Evolutionary conservation across 495 filamentous ascomycete species (phyloP).

Genomic region (Xylaria cubensis): DNA sequence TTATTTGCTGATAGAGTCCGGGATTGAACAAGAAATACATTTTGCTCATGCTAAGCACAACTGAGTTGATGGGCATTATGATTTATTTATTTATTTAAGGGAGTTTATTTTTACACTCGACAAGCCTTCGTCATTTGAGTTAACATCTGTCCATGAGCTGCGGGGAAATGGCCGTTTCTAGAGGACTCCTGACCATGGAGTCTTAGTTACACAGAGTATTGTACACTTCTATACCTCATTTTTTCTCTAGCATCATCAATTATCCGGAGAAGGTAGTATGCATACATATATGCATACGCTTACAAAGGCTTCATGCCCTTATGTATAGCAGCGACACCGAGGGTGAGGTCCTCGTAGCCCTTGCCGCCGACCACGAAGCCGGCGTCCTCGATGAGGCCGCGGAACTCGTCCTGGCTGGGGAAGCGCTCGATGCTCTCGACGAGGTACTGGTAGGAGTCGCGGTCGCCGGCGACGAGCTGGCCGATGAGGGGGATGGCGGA

Average conservation of each 20-base stretch:
- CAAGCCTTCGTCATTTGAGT: neutral
- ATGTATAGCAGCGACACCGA: constrained; percentile 93
- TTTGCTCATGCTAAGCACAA: neutral
- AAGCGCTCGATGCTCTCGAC: constrained; percentile 98
- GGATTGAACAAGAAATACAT: neutral
- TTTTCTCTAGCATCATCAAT: neutral
- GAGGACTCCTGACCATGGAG: neutral
- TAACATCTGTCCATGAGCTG: neutral
- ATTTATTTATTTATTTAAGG: neutral
- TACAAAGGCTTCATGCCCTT: constrained; percentile 88
- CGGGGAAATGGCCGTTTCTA: neutral
- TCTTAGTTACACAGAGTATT: constrained; percentile 5
- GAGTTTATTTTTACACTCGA: constrained; percentile 5
- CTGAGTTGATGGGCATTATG: neutral
- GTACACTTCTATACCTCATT: constrained; percentile 5
- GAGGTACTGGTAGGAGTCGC: constrained; percentile 96
- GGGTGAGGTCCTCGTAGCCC: constrained; percentile 87
- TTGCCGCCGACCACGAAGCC: constrained; percentile 84
- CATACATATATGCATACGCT: neutral
- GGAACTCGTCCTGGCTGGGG: constrained; percentile 82
- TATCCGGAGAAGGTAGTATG: neutral
- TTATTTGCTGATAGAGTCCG: neutral
- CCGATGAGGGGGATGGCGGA: constrained; percentile 92
- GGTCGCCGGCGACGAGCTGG: constrained; percentile 90
- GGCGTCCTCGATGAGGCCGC: constrained; percentile 84